phyloP scores from a whole-genome alignment of 1,139 yeast genomes.

The Saccharomyces hybrid region DNA sequence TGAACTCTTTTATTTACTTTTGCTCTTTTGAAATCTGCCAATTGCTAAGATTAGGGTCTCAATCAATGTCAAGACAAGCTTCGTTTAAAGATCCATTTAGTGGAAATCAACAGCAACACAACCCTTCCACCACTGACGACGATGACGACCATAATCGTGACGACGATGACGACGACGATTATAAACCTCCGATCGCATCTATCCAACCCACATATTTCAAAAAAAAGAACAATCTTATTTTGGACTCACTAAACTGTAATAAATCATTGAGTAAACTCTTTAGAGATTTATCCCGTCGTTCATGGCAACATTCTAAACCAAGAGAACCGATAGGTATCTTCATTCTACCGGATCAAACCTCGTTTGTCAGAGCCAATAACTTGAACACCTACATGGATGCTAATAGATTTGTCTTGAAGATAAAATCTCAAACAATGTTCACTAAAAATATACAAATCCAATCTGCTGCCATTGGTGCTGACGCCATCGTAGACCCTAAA shows the following conservation, averaged over 20 bases:
- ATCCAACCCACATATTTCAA: slow-evolving; percentile 27
- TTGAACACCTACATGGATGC: slow-evolving; percentile 83
- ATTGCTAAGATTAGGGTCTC: slow-evolving; percentile 26
- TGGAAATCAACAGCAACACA: neutral
- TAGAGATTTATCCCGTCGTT: slow-evolving; percentile 81
- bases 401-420: slow-evolving; percentile 69
- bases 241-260: slow-evolving; percentile 30
- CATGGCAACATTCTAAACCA: slow-evolving; percentile 72
- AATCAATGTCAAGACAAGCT: neutral
- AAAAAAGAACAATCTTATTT: slow-evolving; percentile 26
- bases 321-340: slow-evolving; percentile 59
- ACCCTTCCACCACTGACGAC: neutral
- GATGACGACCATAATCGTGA: slow-evolving; percentile 6
- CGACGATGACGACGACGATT: slow-evolving; percentile 10
- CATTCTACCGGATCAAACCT: slow-evolving; percentile 55
- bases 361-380: slow-evolving; percentile 71
- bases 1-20: slow-evolving; percentile 72
- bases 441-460: slow-evolving; percentile 37
- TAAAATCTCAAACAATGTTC: slow-evolving; percentile 33
- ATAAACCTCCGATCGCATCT: slow-evolving; percentile 14
- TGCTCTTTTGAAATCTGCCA: slow-evolving; percentile 52
- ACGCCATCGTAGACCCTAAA: slow-evolving; percentile 62
- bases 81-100: neutral
- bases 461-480: slow-evolving; percentile 65
- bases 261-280: slow-evolving; percentile 61